Evolutionary conservation across 495 filamentous ascomycete genomes (phyloP), one percentile per base, ranked within the genome.

Genomic region (Penicillium cinerascens): DNA sequence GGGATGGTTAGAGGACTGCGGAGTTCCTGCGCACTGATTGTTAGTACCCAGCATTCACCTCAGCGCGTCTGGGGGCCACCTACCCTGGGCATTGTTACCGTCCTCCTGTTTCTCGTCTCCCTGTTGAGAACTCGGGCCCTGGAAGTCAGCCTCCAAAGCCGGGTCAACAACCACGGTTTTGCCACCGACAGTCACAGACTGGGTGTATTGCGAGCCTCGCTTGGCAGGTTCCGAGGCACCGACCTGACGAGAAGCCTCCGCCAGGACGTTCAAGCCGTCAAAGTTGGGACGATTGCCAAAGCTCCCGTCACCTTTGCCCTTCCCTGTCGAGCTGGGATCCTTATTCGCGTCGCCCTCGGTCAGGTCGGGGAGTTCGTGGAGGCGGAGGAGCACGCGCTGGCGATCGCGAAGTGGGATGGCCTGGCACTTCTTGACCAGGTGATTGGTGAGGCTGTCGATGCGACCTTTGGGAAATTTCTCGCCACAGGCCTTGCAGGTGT

Each of bases 381-480:
- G 69, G 56, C 80, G 80, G 51, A 87, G 69, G 40, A 86, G 66
- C 45, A 85, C 85, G 55, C 82, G 81, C 65, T 85, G 80, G 18
- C 87, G 79, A 49, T 88, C 84, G 38, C 78, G 76, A 49, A 85
- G 69, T 29, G 81, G 75, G 26, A 91, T 84, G 17, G 84, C 86
- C 38, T 85, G 85, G 63, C 90, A 95, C 71, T 86, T 90, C 68
- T 89, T 92, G 39, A 86, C 79, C 42, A 95, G 73, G 62, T 95
- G 90, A 56, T 73, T 84, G 27, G 80, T 86, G 17, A 95, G 70
- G 60, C 82, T 88, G 53, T 95, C 90, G 61, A 88, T 83, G 44
- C 90, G 81, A 56, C 90, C 90, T 59, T 92, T 92, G 40, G 88
- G 87, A 52, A 92, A 92, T 57, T 84, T 81, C 60, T 92, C 87